These are phyloP conservation scores for Xylariaceae sp. DNA, from an alignment of 2,329 filamentous ascomycete species.

Conservation along the genomic window DNA sequence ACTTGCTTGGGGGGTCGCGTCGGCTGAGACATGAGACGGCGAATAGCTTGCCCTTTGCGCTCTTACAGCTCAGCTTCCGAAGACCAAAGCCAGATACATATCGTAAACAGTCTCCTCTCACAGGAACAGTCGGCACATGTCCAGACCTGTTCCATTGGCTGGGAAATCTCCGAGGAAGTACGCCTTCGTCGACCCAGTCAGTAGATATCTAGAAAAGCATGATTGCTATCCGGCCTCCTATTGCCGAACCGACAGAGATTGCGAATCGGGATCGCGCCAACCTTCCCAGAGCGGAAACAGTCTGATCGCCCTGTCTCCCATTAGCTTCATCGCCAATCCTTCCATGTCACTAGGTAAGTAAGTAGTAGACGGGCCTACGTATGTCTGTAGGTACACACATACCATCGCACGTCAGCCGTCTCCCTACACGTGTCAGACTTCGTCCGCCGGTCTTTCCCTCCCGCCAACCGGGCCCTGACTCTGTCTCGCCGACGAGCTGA, in stretches of 20 bases:
- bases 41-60: conserved; percentile 1
- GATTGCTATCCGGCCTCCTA: neutral
- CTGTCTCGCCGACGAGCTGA: too few species aligned
- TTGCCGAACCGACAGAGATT: conserved; percentile 14
- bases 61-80: conserved; percentile 8
- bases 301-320: conserved; percentile 7
- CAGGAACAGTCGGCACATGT: conserved; percentile 16
- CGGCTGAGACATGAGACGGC: too few species aligned
- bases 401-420: conserved; percentile 4
- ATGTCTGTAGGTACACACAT: neutral
- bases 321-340: conserved; percentile 1
- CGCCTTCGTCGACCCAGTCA: conserved; percentile 25
- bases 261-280: conserved; percentile 15
- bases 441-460: neutral
- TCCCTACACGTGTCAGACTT: conserved; percentile 1
- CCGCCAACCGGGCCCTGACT: too few species aligned
- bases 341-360: too few species aligned
- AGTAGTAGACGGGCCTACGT: neutral
- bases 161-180: conserved; percentile 20
- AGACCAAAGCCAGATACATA: neutral
- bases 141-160: conserved; percentile 24
- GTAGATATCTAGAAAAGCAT: neutral
- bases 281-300: conserved; percentile 22
- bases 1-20: too few species aligned
- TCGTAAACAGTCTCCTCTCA: neutral